Base-by-base conservation (phyloP, 345 rosid genomes). In the Syzygium jambos region DNA sequence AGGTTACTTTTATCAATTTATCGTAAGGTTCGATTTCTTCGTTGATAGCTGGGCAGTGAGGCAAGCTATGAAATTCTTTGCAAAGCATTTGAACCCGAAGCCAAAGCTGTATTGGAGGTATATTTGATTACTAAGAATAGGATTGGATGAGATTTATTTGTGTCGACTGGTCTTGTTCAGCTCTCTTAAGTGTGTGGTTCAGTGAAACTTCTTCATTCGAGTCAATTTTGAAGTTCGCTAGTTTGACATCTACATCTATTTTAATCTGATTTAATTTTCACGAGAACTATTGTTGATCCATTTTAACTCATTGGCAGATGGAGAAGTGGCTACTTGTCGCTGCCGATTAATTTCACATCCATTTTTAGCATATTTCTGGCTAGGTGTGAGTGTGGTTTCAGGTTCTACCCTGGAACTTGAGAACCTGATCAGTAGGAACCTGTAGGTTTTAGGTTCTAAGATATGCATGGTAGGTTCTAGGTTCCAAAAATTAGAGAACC, bases 31-130 rank as follows among this genome's bases (percentile, higher is more conserved):
- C 9, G 4, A 84, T 52, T n/a, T 43, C 63, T 54, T 41, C 21
- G 52, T 54, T 88, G n/a, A 88, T 93, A 97, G 98, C 85, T 86
- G 80, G 91, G 91, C 86, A 86, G 86, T 68, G 92, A 90, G 52
- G 93, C 85, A 52, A 95, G 90, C 85, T 96, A 96, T 88, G 98
- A 95, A 90, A 96, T 98, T 93, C 98, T 96, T 78, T 98, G 99
- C 96, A 96, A 94, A 92, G 93, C 94, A 57, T 93, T 96, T 91
- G 95, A 93, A 90, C 86, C 87, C 23, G 95, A 95, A 90, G 95
- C 96, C 86, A 93, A 94, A 91, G 90, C 92, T 84, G 88, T 78
- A 23, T 88, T 96, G 91, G 96, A 96, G 97, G 98, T 95, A 92
- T 52, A 84, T 25, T 68, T 59, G 77, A 57, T 84, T 90, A 38